Base-by-base conservation (phyloP, 2,329 filamentous ascomycete genomes). In the Bipolaris bicolor region DNA sequence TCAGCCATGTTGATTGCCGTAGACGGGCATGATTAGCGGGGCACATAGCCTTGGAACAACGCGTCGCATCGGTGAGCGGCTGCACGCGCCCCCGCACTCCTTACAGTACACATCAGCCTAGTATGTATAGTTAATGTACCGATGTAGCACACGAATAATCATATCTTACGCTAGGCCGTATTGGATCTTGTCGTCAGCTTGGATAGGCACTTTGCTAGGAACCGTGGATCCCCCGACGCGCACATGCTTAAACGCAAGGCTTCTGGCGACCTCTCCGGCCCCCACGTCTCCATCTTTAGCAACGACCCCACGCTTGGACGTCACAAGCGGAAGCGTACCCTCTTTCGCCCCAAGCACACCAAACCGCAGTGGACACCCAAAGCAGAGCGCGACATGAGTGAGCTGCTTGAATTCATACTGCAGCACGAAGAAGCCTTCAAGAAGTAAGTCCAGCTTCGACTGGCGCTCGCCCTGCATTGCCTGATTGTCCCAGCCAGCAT, bases 341-440 rank as follows among this genome's bases (percentile, higher is more conserved):
- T 67, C 55, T 69, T 66, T 49, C 66, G 66, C 16, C 36, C 58
- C 48, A 64, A 62, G 47, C 51, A 61, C 62, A 62, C 56, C 55
- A 59, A 64, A 57, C 44, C 46, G 34, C 33, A 52, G 49, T 69
- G 65, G 67, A 61, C 58, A 33, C 56, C 63, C 34, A 48, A 56
- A 29, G 47, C 49, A 52, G 80, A 61, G 62, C 64, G 45, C 67
- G 60, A 52, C 29, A 89, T 89, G 87, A 83, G 83, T 67, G 86
- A 90, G 69, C 86, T 94, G 55, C 81, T 91, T 44, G 82, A 86
- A 49, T 93, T 82, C 57, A 74, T 84, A 9, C 71, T 79, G 48
- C 72, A 75, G 40, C 78, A 83, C 62, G 84, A 84, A 74, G 77
- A 81, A 70, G 76, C 78, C 7, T 79, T 80, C 59, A 76, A 76